Percentiles rank a stretch among this genome's conserved stretches.
Evolutionary conservation across 768 basidiomycete species (phyloP).

Genomic region (Boletales sp.): DNA sequence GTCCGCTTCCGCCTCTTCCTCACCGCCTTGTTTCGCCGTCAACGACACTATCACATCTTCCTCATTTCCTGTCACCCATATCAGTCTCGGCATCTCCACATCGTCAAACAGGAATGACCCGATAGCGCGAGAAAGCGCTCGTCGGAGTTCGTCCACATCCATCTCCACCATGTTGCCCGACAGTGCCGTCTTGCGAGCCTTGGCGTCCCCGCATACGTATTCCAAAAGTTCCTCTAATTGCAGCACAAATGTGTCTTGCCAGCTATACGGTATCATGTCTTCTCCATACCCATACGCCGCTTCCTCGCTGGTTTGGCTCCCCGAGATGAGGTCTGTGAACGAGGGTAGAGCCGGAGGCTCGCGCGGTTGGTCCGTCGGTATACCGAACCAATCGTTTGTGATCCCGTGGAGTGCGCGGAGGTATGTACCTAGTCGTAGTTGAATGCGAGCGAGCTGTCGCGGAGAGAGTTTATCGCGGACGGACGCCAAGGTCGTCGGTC

Average conservation of each 20-base stretch:
- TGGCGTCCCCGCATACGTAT: slow-evolving; percentile 32
- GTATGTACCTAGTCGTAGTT: slow-evolving; percentile 58
- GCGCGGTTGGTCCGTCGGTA: slow-evolving; percentile 32
- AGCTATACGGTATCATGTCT: slow-evolving; percentile 46
- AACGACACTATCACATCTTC: slow-evolving; percentile 55
- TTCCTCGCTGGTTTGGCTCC: neutral
- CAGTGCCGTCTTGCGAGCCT: slow-evolving; percentile 11
- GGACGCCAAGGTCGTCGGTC: slow-evolving; percentile 33
- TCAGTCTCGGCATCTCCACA: slow-evolving; percentile 63
- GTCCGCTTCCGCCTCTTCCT: slow-evolving; percentile 20
- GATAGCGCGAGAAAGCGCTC: slow-evolving; percentile 63
- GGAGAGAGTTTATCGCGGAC: slow-evolving; percentile 34
- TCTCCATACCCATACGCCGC: slow-evolving; percentile 11
- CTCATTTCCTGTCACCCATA: slow-evolving; percentile 60
- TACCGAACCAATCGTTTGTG: slow-evolving; percentile 78
- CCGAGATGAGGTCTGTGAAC: slow-evolving; percentile 8
- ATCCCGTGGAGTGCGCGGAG: slow-evolving; percentile 63
- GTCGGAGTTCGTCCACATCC: slow-evolving; percentile 42
- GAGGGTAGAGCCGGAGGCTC: slow-evolving; percentile 32
- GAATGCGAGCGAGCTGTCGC: slow-evolving; percentile 43
- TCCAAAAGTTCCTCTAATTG: slow-evolving; percentile 55
- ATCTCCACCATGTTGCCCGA: slow-evolving; percentile 11
- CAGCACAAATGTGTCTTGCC: slow-evolving; percentile 71
- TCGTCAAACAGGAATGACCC: slow-evolving; percentile 76
- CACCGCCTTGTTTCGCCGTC: slow-evolving; percentile 11